Base-by-base conservation (phyloP, 257 asterid genomes). In the Plectranthus barbatus region DNA sequence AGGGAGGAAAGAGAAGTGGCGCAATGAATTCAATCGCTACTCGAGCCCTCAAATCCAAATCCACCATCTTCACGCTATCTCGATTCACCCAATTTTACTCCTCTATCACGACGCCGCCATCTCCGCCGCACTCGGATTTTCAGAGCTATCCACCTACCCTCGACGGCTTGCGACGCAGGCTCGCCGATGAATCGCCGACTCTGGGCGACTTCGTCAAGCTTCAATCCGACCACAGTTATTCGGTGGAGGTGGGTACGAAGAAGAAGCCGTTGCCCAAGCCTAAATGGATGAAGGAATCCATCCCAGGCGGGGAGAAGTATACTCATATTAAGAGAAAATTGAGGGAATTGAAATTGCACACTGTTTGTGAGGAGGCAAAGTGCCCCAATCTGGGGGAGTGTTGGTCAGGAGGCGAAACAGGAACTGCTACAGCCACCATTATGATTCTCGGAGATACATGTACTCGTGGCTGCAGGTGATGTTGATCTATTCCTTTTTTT, bases 371-470 rank as follows among this genome's bases (percentile, higher is more conserved):
- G 77, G 99, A 92, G 80, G 99, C 99, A 0, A 88, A 84, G 70
- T 92, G 99, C 77, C 99, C 99, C 37, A 92, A 92, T 84, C 75
- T 92, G 80, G 97, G 97, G 9, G 99, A 92, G 72, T 92, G 99
- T 54, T 92, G 99, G 99, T 92, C 99, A 2, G 97, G 97, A 13
- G 99, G 99, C 10, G 98, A 92, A 64, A 92, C 99, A 8, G 99
- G 99, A 19, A 92, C 97, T 2, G 99, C 99, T 20, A 92, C 99
- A 3, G 97, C 99, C 23, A 92, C 99, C 33, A 92, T 92, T 57
- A 92, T 92, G 98, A 92, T 92, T 69, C 91, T 92, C 3, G 97
- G 98, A 11, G 98, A 92, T 69, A 92, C 98, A 23, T 88, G 98
- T 48, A 89, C 98, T 44, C 82, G 98, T 9, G 98, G 97, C 15